phyloP scores from a whole-genome alignment of 208 protist genomes.

The Trypanosoma congolense region DNA sequence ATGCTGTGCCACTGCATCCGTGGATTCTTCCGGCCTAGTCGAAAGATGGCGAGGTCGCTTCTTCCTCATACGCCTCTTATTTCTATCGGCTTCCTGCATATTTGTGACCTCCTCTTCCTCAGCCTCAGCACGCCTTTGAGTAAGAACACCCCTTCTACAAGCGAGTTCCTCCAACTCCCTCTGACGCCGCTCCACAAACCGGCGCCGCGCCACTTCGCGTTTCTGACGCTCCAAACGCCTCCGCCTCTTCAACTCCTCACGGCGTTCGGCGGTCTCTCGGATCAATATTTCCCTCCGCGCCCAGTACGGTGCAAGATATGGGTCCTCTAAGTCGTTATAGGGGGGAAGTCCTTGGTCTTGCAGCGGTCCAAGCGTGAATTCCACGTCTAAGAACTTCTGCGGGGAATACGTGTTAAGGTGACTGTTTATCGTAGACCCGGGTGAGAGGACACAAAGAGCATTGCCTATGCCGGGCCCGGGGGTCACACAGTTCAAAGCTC shows the following conservation, averaged over 20 bases:
- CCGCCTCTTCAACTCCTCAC: conserved; percentile 37
- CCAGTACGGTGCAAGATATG: conserved; percentile 73
- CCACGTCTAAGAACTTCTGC: conserved; percentile 27
- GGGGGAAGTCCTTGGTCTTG: conserved; percentile 59
- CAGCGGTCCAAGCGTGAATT: conserved; percentile 69
- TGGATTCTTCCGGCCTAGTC: not conserved
- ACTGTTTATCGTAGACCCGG: not conserved
- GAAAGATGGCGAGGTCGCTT: not conserved
- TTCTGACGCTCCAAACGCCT: conserved; percentile 38
- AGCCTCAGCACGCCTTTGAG: conserved; percentile 25
- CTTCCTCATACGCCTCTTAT: not conserved
- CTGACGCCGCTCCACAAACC: conserved; percentile 61
- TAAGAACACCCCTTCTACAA: conserved; percentile 31
- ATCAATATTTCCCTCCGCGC: conserved; percentile 60
- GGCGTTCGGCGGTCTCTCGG: conserved; percentile 34
- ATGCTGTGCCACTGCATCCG: not conserved
- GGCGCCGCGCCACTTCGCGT: conserved; percentile 32
- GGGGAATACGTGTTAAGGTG: not conserved
- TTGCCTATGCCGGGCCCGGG: not conserved
- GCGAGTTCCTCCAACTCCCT: conserved; percentile 54
- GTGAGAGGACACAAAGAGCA: not conserved
- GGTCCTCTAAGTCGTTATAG: conserved; percentile 84
- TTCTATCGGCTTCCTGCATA: not conserved
- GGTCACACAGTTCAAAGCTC: not conserved
- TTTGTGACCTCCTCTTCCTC: conserved; percentile 18